Conservation (phyloP, 306 rosid genomes). For the Vigna hirtella region DNA sequence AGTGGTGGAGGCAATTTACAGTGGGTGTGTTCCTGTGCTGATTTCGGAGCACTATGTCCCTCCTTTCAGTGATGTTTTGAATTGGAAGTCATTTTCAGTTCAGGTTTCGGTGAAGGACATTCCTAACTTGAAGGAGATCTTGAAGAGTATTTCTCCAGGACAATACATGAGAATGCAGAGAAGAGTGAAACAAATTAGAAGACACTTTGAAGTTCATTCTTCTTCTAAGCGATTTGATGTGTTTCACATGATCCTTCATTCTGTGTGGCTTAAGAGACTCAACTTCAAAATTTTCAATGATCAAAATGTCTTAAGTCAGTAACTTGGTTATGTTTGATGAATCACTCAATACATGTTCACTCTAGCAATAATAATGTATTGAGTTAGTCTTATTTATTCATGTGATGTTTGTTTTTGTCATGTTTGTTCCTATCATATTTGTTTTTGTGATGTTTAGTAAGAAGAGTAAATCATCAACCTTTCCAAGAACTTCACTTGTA, state of each 20-base stretch:
- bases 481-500: no score
- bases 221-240: constrained; percentile 81
- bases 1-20: constrained; percentile 89
- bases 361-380: no score
- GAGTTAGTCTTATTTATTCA: no score
- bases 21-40: constrained; percentile 85
- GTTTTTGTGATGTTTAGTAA: no score
- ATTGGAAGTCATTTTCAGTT: constrained; percentile 83
- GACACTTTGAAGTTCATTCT: constrained; percentile 78
- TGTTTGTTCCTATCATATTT: no score
- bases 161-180: constrained; percentile 79
- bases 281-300: constrained; percentile 61
- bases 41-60: constrained; percentile 87
- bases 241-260: constrained; percentile 93
- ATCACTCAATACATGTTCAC: background rate
- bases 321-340: background rate
- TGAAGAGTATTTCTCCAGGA: constrained; percentile 57
- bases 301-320: background rate
- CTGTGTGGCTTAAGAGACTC: constrained; percentile 89
- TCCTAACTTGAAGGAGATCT: constrained; percentile 75
- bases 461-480: no score
- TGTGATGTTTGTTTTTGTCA: no score
- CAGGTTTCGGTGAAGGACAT: constrained; percentile 68
- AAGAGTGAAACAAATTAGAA: constrained; percentile 67
- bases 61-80: constrained; percentile 80